Base-by-base conservation (phyloP, 495 filamentous ascomycete species). In the Penicillium daleae region DNA sequence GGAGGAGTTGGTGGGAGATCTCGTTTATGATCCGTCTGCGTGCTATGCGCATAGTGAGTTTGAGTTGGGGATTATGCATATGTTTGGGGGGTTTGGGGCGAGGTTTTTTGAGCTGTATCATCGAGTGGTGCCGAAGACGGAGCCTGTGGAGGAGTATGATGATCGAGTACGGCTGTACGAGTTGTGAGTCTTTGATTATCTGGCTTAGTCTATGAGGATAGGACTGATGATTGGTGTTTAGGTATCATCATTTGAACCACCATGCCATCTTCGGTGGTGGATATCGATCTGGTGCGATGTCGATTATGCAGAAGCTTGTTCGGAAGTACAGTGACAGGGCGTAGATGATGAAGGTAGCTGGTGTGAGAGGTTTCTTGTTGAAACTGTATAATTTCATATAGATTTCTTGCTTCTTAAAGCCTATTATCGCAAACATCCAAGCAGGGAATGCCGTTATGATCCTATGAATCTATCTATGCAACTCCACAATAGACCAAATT, bases 201-300 rank as follows among this genome's bases (percentile, higher is more conserved):
- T 29, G 42, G 4, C 4, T 46, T 7, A 12, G 12, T 46, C 1
- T 21, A 8, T 44, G 40, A 4, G 19, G 1, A 1, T 21, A 2
- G 24, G 33, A 15, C 57, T 59, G 8, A 59, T 29, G 19, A 5
- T 32, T n/a, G 27, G 44, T n/a, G 17, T 26, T 44, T 33, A 93
- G 89, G 46, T 95, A 97, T 71, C 93, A 97, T 73, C 90, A 96
- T 77, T 72, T 97, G 48, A 97, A 97, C 59, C 92, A 97, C 61
- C 86, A 90, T 80, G 89, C 90, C 6, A 79, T 97, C 50, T 97
- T 97, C 75, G 90, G 90, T 0, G 86, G 87, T 3, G 87, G 88
- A 4, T 96, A 96, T 74, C 81, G 85, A 27, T 80, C 80, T 19
- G 89, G 90, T 26, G 90, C 91, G 35, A 81, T 93, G 70, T 81